Evolutionary conservation across 805 yeast species (phyloP).

Genomic region (Myxozyma melibiosi): DNA sequence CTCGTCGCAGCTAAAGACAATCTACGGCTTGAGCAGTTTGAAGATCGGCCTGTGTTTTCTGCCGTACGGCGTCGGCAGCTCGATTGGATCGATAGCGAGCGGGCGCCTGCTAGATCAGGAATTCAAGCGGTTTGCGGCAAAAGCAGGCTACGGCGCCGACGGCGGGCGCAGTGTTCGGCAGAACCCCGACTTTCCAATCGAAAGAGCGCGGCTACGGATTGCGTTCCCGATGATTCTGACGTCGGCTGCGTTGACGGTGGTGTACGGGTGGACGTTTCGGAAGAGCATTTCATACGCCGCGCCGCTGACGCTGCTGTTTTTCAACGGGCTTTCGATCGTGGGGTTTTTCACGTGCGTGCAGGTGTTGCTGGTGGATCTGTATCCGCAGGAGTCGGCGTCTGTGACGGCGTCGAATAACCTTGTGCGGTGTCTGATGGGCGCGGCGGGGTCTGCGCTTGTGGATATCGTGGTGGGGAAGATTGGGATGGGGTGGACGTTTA

Average conservation of each 20-base stretch:
- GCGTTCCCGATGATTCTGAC: slow-evolving; percentile 12
- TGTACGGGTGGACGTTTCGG: slow-evolving; percentile 69
- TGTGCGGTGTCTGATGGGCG: slow-evolving; percentile 69
- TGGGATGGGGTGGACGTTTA: slow-evolving; percentile 79
- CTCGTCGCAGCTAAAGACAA: slow-evolving; percentile 54
- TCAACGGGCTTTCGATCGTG: slow-evolving; percentile 61
- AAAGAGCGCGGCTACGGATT: slow-evolving; percentile 22
- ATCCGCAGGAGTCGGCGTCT: slow-evolving; percentile 70
- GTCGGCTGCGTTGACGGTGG: slow-evolving; percentile 43
- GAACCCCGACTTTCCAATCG: slow-evolving; percentile 29
- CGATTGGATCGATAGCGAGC: slow-evolving; percentile 58
- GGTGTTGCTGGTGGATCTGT: slow-evolving; percentile 72
- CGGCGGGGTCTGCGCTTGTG: slow-evolving; percentile 69
- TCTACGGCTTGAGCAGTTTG: slow-evolving; percentile 55
- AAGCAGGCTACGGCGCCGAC: slow-evolving; percentile 20
- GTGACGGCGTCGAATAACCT: slow-evolving; percentile 75
- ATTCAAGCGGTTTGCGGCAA: slow-evolving; percentile 19
- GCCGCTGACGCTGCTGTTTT: slow-evolving; percentile 59
- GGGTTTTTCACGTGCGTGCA: slow-evolving; percentile 50
- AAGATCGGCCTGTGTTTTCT: slow-evolving; percentile 72
- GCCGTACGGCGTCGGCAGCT: slow-evolving; percentile 71
- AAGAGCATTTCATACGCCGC: slow-evolving; percentile 49
- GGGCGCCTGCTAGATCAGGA: slow-evolving; percentile 53
- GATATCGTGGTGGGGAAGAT: slow-evolving; percentile 60
- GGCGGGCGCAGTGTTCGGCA: slow-evolving; percentile 15